These are phyloP conservation scores for Malbranchea zuffiana DNA, from an alignment of 2,329 filamentous ascomycete species.

Conservation along the genomic window DNA sequence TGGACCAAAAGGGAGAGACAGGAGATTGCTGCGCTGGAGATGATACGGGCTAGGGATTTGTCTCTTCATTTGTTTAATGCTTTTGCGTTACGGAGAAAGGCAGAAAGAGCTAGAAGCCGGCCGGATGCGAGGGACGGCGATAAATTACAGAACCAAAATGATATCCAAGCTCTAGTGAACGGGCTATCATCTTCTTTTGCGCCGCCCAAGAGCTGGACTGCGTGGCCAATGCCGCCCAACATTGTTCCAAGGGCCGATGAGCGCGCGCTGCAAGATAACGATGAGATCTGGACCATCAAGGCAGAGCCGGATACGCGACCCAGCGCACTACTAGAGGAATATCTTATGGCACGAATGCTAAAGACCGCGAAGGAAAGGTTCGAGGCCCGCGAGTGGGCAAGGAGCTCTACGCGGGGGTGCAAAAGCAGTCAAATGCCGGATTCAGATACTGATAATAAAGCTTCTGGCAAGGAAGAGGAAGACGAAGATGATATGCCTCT, in stretches of 20 bases:
- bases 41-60: slow-evolving; percentile 55
- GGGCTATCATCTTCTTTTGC: slow-evolving; percentile 24
- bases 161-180: slow-evolving; percentile 18
- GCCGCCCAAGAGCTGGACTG: slow-evolving; percentile 58
- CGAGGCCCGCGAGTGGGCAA: slow-evolving; percentile 28
- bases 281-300: slow-evolving; percentile 44
- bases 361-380: slow-evolving; percentile 59
- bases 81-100: slow-evolving; percentile 52
- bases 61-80: slow-evolving; percentile 69
- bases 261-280: slow-evolving; percentile 37
- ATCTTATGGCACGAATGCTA: slow-evolving; percentile 55
- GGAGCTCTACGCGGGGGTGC: not conserved
- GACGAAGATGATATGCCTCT: slow-evolving; percentile 16
- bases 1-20: slow-evolving; percentile 80
- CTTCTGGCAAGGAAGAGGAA: slow-evolving; percentile 12
- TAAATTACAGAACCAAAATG: slow-evolving; percentile 16
- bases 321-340: slow-evolving; percentile 57
- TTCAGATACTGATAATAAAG: slow-evolving; percentile 17
- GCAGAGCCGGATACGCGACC: slow-evolving; percentile 37
- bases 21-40: slow-evolving; percentile 52
- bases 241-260: slow-evolving; percentile 52
- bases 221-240: slow-evolving; percentile 63
- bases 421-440: slow-evolving; percentile 11
- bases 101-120: slow-evolving; percentile 10
- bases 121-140: not conserved